Base-by-base conservation (phyloP, 352 stramenopile genomes). In the Phytophthora hybrid region DNA sequence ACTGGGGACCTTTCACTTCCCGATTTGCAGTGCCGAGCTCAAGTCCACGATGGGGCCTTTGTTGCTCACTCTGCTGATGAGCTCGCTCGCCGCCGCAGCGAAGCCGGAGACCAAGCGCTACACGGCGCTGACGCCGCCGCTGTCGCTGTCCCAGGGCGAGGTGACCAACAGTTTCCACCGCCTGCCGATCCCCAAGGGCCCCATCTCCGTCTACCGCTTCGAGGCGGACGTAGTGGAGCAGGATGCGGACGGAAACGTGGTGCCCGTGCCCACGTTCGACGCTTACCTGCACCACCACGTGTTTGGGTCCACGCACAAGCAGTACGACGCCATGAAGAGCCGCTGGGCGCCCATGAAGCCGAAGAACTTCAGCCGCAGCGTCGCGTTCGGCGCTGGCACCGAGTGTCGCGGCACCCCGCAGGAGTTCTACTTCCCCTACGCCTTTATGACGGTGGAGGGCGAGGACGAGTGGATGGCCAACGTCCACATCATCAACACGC, bases 211-310 rank as follows among this genome's bases (percentile, higher is more conserved):
- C n/a, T 92, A 93, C 68, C 87, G 84, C 55, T 95, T 95, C 56
- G 78, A 88, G 55, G 88, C 85, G 7, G 88, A 94, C 31, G 82
- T 95, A 5, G 88, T 95, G 41, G 85, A 89, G 59, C 79, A 80
- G 56, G 76, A 80, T n/a, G 78, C 78, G 6, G 56, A 62, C 64
- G 84, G 82, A 18, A 78, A 87, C 19, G 61, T 91, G 4, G 66
- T 91, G n/a, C 71, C 85, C 9, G 83, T 91, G 41, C 73, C 84
- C 9, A 87, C 74, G 10, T 95, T 80, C 67, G 88, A 95, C 54
- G 88, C 88, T 19, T 95, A 95, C 66, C 68, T 95, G 59, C 88
- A 95, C 73, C 88, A 95, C 76, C 87, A 95, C 76, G 88, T 95
- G 7, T 87, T 93, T 32, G 85, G 85, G 21, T 93, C 85, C 9